Evolutionary conservation across 2,329 filamentous ascomycete species (phyloP), one percentile per base, ranked within the genome.

Genomic region (Scedosporium minutisporum): DNA sequence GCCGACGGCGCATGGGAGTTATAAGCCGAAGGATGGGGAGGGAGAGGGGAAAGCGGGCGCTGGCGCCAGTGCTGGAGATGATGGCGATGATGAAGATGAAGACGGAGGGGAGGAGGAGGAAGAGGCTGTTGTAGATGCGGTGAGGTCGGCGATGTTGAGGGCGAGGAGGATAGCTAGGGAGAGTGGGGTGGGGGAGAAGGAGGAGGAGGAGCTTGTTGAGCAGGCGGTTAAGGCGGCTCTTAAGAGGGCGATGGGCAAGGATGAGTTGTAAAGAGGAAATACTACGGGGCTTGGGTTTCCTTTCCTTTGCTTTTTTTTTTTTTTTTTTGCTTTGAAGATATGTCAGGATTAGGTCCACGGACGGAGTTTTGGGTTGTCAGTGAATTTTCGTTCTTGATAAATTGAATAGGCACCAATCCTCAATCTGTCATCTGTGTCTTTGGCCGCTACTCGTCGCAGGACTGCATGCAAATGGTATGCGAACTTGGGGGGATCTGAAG

Each of bases 1-100:
- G 51, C 59, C 60, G 33, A 55, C 14, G 53, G 60, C n/a, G 14
- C 63, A 64, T 51, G 58, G 46, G 25, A 62, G 59, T 7, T 64
- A 46, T 18, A 55, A 51, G 42, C 51, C 33, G 7, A 23, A 61
- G 53, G 21, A n/a, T 41, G 60, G 48, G 1, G 48, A 44, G 27
- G 60, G 41, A 3, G 29, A 59, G 18, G 57, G 27, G 2, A 41
- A 38, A 10, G 1, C 41, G 18, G 48, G 51, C 23, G 51, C 51
- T 23, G 51, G 51, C 51, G 6, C 18, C 23, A 9, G 16, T 6
- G 7, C 3, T 18, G 33, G 57, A 5, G 29, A 41, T 3, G 21
- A 41, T 12, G 61, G 33, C n/a, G 27, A 4, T n/a, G 33, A 25
- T 10, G 53, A 33, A 3, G 55, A 48, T 25, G 23, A 33, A 10